Base-by-base conservation (phyloP, 78 protist genomes). In the Dictyostelium intermedium region DNA sequence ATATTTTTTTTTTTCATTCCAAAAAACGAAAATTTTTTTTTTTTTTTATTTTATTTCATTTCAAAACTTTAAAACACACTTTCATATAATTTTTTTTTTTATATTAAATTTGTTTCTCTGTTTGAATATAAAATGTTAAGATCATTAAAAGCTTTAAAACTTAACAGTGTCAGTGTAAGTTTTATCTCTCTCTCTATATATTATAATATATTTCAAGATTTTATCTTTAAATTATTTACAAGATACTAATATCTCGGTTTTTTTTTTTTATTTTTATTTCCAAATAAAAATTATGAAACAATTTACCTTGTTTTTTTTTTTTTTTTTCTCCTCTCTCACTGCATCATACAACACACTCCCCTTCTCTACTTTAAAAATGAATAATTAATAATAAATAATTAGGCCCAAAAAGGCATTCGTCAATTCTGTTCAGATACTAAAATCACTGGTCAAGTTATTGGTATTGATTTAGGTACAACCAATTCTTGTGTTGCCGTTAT, bases 391-490 rank as follows among this genome's bases (percentile, higher is more conserved):
- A 69, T 74, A 32, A 70, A 76, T 50, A 16, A 50, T 50, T 50
- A 50, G 66, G 66, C 66, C 66, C 66, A 56, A 56, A 86, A 89
- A 27, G 87, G 94, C 23, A 39, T 89, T 56, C 70, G 94, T 50
- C 14, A 14, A 63, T 89, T 45, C 56, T 37, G 87, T 74, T 61
- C 85, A 81, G 85, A 87, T 13, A 9, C 92, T 10, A 89, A 89
- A 74, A 25, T 89, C 27, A 16, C 82, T 30, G 94, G 94, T 14
- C 87, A 39, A 11, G 96, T 96, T 39, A 97, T 99, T 35, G 99
- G 99, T 37, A 98, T 99, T 79, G 99, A 99, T 82, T 91, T 99
- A 14, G 99, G 99, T 5, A 99, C 99, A 7, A 99, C 99, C 81
- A 98, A 99, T 98, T 98, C 99, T n/a, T 98, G 99, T 78, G 99